Base-by-base conservation (phyloP, 108 stramenopile species). In the Conticribra guillardii region DNA sequence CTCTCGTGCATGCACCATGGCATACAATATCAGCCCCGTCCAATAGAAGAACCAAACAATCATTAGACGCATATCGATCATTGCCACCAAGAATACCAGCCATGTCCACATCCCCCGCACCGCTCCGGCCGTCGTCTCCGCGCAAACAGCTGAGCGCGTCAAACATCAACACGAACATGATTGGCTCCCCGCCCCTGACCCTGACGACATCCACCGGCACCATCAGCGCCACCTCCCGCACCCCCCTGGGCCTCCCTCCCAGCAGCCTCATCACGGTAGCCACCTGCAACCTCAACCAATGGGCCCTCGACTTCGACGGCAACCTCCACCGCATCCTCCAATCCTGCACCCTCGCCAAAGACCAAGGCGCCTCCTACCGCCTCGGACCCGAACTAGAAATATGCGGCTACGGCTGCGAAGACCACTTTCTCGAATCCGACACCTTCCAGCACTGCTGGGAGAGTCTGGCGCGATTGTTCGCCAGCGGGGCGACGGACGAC, bases 211-310 rank as follows among this genome's bases (percentile, higher is more conserved):
- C 37, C 37, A 5, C 37, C 37, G 37, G 37, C 37, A 51, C 50
- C 50, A 51, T 55, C 54, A 5, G 26, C 23, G 26, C 37, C 48
- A 29, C 48, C 48, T 46, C 24, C 11, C 4, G 37, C 44, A 61
- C 60, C 2, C 28, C 63, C 47, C 29, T 41, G 41, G 34, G 1
- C 22, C 11, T 5, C 61, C 61, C 24, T 7, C 55, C 48, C 21
- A 34, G 62, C 28, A 71, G 57, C 19, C 59, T 88, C 57, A 68
- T 96, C 14, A 96, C 92, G 5, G 86, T 99, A 19, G 96, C 99
- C 34, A 95, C 99, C 16, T 98, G 97, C 85, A 97, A 97, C 41
- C 83, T 99, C 45, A 97, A 99, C 76, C 98, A 99, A 82, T 98
- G 98, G 97, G 94, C 98, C 16, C 82, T 99, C 32, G 97, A 98